Evolutionary conservation across 352 stramenopile species (phyloP).

Genomic region (Bremia lactucae): DNA sequence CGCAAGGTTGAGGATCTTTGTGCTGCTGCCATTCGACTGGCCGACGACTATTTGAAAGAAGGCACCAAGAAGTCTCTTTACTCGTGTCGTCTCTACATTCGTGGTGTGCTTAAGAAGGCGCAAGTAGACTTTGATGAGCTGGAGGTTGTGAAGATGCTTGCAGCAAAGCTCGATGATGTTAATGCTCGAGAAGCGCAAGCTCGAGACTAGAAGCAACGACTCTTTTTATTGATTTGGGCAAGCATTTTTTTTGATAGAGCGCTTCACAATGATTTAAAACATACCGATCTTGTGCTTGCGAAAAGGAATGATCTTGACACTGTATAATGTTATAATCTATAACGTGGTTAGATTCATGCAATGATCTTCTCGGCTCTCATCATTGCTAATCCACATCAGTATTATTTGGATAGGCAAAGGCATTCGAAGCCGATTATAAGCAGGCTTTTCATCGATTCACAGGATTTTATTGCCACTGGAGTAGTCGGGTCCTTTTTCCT

Average conservation of each 20-base stretch:
- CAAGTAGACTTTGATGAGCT: slow-evolving; percentile 53
- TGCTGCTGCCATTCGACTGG: slow-evolving; percentile 35
- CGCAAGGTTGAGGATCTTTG: slow-evolving; percentile 49
- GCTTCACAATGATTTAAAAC: not conserved
- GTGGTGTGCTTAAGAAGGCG: slow-evolving; percentile 66
- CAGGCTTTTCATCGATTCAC: too few species aligned
- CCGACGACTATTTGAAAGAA: slow-evolving; percentile 54
- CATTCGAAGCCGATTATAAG: too few species aligned
- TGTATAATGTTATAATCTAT: too few species aligned
- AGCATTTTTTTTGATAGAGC: not conserved
- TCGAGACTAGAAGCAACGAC: slow-evolving; percentile 12
- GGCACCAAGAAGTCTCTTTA: slow-evolving; percentile 74
- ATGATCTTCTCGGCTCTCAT: too few species aligned
- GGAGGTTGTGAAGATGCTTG: slow-evolving; percentile 35
- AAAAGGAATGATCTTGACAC: too few species aligned
- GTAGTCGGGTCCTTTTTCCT: too few species aligned
- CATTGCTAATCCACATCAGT: too few species aligned
- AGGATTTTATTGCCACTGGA: too few species aligned
- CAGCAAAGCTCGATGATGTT: slow-evolving; percentile 39
- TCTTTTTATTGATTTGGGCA: not conserved
- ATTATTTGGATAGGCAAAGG: too few species aligned
- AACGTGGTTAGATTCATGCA: too few species aligned
- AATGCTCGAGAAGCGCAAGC: slow-evolving; percentile 38
- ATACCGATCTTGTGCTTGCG: too few species aligned
- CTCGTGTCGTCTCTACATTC: slow-evolving; percentile 64